Evolutionary conservation across 2,329 filamentous ascomycete genomes (phyloP), one percentile per base, ranked within the genome.

Genomic region (Fusarium foetens): DNA sequence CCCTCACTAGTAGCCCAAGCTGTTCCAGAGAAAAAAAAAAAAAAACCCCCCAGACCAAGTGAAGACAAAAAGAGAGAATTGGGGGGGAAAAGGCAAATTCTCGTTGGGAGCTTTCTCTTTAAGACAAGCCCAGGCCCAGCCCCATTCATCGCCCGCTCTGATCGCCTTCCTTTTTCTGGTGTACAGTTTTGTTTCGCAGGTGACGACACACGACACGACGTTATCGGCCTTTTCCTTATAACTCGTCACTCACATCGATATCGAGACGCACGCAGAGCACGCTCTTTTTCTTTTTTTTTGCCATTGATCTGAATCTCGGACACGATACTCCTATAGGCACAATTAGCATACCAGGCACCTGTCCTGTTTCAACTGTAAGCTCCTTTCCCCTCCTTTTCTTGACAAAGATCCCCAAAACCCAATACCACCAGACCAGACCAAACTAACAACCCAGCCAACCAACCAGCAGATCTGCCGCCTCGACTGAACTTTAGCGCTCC

Each of bases 401-500:
- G 29, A 58, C 58, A 57, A 62, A 64, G 70, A 73, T 73, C 70
- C 66, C 70, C 67, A 71, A 65, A 49, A 58, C 31, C 63, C 36
- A 66, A 59, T 45, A 71, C 60, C 54, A 68, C 54, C 66, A 73
- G 59, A 58, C 70, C 51, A 53, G 16, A 49, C 46, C 29, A 49
- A 23, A 33, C 46, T 33, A 63, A 35, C 59, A 21, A 60, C 19
- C 35, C 59, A 73, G 46, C 70, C 66, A 71, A 68, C 62, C 70
- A 72, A 60, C 62, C 68, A 71, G 63, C 63, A 68, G 70, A 73
- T 73, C 66, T 68, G 59, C 70, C 62, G 67, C 70, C 58, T 73
- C 46, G 66, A 73, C 67, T 61, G 58, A 51, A 61, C 57, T 66
- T 73, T 73, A 73, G 63, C 71, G 71, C 70, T 73, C 63, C 63